Evolutionary conservation across 768 basidiomycete genomes (phyloP), one percentile per base, ranked within the genome.

Genomic region (Termitomyces bulborhizus): DNA sequence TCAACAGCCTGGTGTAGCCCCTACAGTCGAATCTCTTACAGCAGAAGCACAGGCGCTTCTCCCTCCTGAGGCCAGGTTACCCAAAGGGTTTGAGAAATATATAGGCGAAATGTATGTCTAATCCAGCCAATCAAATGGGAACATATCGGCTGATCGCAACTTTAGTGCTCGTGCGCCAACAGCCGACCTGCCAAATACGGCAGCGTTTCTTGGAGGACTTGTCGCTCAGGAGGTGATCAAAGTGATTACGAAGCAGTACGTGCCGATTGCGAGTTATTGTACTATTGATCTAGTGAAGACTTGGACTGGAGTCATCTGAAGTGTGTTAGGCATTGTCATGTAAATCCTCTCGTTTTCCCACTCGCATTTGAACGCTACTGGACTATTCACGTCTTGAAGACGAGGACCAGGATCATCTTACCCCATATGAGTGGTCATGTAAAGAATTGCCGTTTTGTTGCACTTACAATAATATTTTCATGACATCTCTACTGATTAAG

Each of bases 211-310:
- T 0, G 97, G 97, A 1, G 97, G 97, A 2, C 69, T 98, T 36
- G 87, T 98, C 18, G 93, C 95, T 26, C 97, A 99, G 63, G 97
- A 99, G 67, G 85, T 86, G 6, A 98, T 98, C 78, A 98, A 99
- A 79, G 79, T 98, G 72, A 87, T 96, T 63, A 99, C 96, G 55
- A 85, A 84, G 63, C 97, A 99, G 70, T 99, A 99, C 66, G 80
- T 95, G 13, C 95, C 97, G 7, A 80, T 96, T 59, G 83, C 87
- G 57, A 90, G 92, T 13, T 87, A 86, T 60, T 90, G 88, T 62
- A 77, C 92, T 24, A 74, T 96, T 46, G 94, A 98, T 71, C 78
- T 97, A 58, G 77, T 92, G 29, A 88, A 88, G 50, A 84, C 83
- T 18, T 86, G 83, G 84, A 90, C 89, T 5, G 87, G 86, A 12